Percentiles rank a stretch among this genome's conserved stretches.
Conservation (phyloP, 441 rosid species). For the Viola pubescens region DNA sequence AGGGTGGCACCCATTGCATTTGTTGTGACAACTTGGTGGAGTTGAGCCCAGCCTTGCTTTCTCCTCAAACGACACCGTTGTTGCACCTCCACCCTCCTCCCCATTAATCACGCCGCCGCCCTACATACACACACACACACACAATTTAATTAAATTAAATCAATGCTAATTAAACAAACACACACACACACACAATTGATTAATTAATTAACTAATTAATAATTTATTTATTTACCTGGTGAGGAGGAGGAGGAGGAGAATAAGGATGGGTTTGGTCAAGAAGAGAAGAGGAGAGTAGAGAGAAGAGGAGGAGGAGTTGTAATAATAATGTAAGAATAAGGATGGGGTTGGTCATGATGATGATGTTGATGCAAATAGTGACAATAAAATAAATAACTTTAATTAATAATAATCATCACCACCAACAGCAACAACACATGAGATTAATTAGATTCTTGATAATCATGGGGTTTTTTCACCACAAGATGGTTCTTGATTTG, state of each 20-base stretch:
- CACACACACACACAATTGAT: too few relatives aligned
- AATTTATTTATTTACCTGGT: neutral
- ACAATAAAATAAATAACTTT: too few relatives aligned
- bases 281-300: neutral
- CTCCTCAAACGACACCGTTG: slow-evolving; percentile 30
- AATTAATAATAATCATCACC: too few relatives aligned
- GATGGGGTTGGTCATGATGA: slow-evolving; percentile 6
- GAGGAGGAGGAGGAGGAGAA: neutral
- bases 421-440: too few relatives aligned
- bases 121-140: too few relatives aligned
- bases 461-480: too few relatives aligned
- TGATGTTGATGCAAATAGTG: too few relatives aligned
- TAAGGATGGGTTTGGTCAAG: neutral
- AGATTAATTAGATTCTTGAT: too few relatives aligned
- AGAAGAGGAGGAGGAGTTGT: neutral
- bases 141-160: neutral
- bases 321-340: neutral
- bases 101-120: too few relatives aligned
- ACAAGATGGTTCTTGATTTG: too few relatives aligned
- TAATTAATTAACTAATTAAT: too few relatives aligned
- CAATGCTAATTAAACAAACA: too few relatives aligned
- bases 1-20: slow-evolving; percentile 79
- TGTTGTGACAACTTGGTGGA: slow-evolving; percentile 86
- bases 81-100: slow-evolving; percentile 24
- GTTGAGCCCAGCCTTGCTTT: slow-evolving; percentile 77